Percentiles rank a stretch among this genome's conserved stretches.
Evolutionary conservation across 2,329 filamentous ascomycete species (phyloP).

Genomic region (Colletotrichum musae): DNA sequence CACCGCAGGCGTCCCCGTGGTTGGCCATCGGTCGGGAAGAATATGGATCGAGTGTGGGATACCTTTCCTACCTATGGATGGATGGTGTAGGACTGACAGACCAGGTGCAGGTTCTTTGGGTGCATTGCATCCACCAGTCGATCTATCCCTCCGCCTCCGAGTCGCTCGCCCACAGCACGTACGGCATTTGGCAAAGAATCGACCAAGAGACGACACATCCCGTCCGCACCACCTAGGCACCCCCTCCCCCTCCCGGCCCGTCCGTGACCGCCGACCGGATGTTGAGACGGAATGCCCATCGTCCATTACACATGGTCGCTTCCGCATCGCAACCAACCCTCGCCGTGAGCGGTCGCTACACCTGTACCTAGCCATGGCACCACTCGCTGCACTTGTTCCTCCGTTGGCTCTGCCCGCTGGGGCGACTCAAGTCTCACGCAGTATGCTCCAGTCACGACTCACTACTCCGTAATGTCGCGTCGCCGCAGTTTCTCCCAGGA

Average conservation of each 20-base stretch:
- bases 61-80: too few relatives aligned
- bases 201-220: slow-evolving; percentile 16
- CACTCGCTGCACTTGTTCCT: too few relatives aligned
- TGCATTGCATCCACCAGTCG: slow-evolving; percentile 5
- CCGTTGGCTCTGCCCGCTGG: too few relatives aligned
- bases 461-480: background rate
- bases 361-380: too few relatives aligned
- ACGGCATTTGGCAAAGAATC: slow-evolving; percentile 18
- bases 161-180: slow-evolving; percentile 9
- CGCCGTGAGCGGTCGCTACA: too few relatives aligned
- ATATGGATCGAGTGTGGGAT: slow-evolving; percentile 7
- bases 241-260: too few relatives aligned
- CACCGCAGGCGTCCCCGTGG: slow-evolving; percentile 27
- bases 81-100: background rate
- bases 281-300: too few relatives aligned
- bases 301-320: too few relatives aligned
- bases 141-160: background rate
- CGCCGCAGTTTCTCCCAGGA: slow-evolving; percentile 6
- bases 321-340: too few relatives aligned
- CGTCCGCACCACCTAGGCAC: slow-evolving; percentile 9
- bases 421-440: too few relatives aligned
- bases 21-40: slow-evolving; percentile 11
- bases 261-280: too few relatives aligned
- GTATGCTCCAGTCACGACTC: background rate
- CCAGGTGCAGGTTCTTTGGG: background rate